Evolutionary conservation across 2,329 filamentous ascomycete genomes (phyloP), one percentile per base, ranked within the genome.

Genomic region (Incumbomyces lentus): DNA sequence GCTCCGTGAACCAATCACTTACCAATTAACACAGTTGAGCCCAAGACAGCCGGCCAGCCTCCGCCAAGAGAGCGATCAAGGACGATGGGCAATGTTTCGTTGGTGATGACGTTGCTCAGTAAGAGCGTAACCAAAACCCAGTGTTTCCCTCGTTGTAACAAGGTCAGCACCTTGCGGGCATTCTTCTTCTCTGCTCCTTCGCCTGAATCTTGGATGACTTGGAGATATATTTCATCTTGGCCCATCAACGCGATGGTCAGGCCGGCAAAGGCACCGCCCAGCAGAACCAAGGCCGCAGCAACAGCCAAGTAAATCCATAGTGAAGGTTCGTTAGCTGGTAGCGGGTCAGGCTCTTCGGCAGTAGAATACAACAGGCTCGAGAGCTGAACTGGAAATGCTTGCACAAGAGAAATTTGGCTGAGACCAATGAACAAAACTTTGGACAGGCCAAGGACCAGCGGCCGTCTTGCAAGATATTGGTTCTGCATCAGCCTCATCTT

Each of bases 81-180:
- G 10, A 98, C 86, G 52, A 98, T 95, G 22, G 92, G 92, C 12
- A 95, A 73, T 2, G 90, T 93, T 68, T 96, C 92, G 65, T 98
- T 96, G 55, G 93, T 94, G 59, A 98, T 93, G 61, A 98, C 92
- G 64, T 98, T 98, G 64, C 88, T 88, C 47, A 98, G 72, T 6
- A 98, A 76, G 19, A 98, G 70, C 2, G 92, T 96, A 45, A 98
- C 92, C 48, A 98, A 72, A 16, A 98, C 90, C 92, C 92, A 98
- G 66, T 98, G 92, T 65, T 98, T 98, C 58, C 92, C 92, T 58
- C 78, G 84, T 54, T 86, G 80, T 47, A 98, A 69, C 22, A 98
- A 71, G 36, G 79, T 74, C 56, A 92, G 74, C 10, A 98, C 92
- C 53, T 79, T 82, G 47, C 76, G 78, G 1, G 92, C 92, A 61